Conservation (phyloP, 495 filamentous ascomycete genomes). For the Articulospora tetracladia region DNA sequence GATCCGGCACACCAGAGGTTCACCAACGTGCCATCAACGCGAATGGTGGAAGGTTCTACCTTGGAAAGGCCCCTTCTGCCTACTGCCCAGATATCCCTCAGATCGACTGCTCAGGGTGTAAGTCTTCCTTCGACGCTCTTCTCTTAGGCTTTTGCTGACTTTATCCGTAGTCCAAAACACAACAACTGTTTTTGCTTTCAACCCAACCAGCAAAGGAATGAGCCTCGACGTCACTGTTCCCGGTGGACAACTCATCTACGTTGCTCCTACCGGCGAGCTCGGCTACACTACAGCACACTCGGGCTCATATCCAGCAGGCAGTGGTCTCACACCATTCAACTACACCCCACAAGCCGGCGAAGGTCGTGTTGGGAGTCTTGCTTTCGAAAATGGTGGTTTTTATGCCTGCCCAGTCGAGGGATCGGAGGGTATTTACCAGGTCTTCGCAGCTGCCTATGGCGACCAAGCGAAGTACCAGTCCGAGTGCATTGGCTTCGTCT, state of each 20-base stretch:
- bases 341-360: conserved; percentile 1
- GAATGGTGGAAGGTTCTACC: conserved; percentile 2
- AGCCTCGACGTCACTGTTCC: conserved; percentile 49
- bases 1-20: neutral
- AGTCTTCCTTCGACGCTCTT: neutral
- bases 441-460: conserved; percentile 3
- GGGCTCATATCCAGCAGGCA: conserved; percentile 49
- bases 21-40: conserved; percentile 2
- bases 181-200: conserved; percentile 9
- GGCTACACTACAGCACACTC: conserved; percentile 60
- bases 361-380: neutral
- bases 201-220: conserved; percentile 10
- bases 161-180: neutral
- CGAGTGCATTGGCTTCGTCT: conserved; percentile 8
- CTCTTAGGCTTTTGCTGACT: neutral
- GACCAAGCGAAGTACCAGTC: neutral
- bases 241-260: conserved; percentile 63
- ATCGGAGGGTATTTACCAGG: conserved; percentile 8
- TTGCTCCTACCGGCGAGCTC: conserved; percentile 52
- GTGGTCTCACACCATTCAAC: conserved; percentile 40
- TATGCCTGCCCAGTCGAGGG: conserved; percentile 12
- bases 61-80: conserved; percentile 1
- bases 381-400: conserved; percentile 8
- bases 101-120: conserved; percentile 6
- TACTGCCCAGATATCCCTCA: conserved; percentile 11